Evolutionary conservation across 257 asterid genomes (phyloP).

Genomic region (Plantago major): DNA sequence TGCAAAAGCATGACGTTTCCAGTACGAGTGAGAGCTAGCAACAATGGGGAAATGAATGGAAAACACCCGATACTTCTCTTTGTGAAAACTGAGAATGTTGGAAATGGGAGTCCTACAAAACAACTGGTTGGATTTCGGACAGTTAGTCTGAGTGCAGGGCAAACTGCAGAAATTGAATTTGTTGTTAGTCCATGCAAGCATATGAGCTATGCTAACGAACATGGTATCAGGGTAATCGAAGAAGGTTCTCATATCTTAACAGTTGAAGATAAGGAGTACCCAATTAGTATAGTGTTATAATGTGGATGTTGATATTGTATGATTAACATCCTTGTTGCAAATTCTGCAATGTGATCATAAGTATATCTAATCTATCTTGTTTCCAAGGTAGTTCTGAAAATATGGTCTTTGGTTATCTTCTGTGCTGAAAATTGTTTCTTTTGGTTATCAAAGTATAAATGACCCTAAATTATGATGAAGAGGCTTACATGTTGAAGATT

Average conservation of each 20-base stretch:
- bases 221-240: constrained; percentile 45
- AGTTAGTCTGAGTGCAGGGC: constrained; percentile 35
- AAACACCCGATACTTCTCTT: constrained; percentile 51
- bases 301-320: neutral
- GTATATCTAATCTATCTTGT: neutral
- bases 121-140: constrained; percentile 48
- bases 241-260: constrained; percentile 33
- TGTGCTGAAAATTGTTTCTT: constrained; percentile 1
- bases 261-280: constrained; percentile 44
- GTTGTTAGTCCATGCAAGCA: constrained; percentile 45
- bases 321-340: neutral
- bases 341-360: constrained; percentile 1
- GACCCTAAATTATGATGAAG: too few relatives aligned
- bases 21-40: constrained; percentile 34
- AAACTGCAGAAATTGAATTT: constrained; percentile 29
- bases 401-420: neutral
- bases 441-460: neutral
- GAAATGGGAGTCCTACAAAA: constrained; percentile 32
- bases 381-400: too few relatives aligned
- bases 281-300: constrained; percentile 33
- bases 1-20: constrained; percentile 32
- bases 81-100: constrained; percentile 17
- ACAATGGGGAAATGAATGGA: constrained; percentile 40
- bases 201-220: constrained; percentile 38
- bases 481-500: too few relatives aligned